Evolutionary conservation across 2,329 filamentous ascomycete species (phyloP), one percentile per base, ranked within the genome.

Genomic region (Zasmidium angulare): DNA sequence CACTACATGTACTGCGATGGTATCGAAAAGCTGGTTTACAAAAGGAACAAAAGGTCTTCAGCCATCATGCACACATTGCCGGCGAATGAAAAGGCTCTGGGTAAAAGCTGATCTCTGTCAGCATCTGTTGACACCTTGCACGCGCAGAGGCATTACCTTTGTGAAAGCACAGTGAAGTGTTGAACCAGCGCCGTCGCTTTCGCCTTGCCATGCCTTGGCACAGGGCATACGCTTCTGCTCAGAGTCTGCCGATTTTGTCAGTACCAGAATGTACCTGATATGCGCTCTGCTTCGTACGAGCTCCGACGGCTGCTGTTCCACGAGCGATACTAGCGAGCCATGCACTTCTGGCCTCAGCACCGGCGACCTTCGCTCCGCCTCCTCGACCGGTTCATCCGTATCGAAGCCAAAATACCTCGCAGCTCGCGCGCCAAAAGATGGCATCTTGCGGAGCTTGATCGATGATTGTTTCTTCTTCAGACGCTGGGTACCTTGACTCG

Each of bases 41-140:
- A 20, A 50, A 11, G 20, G 19, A n/a, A 20, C 11, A 24, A 22
- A 23, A 24, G 12, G 17, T n/a, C 2, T 24, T 50, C 48, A 19
- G 26, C 46, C 4, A 12, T 58, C 24, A 58, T n/a, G 49, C 55
- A 23, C 55, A 58, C 55, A 48, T 58, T 11, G 55, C 55, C 17
- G 55, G 50, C 9, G 55, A 58, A 23, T 26, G 22, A 36, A 50
- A 52, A 26, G 47, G 55, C 31, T 52, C 51, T 17, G 55, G 55
- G 11, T 52, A 51, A 22, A 58, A 58, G 40, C 55, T 58, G 23
- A 14, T 12, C 3, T 7, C 20, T 3, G n/a, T 48, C 17, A 48
- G 55, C 23, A 20, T 24, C 7, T 10, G 17, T 9, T n/a, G 20
- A 10, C 6, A 2, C 17, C 11, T 19, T 46, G 20, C 10, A 20